Conservation (phyloP, 73 alveolate species). For the Tetrahymena malaccensis region DNA sequence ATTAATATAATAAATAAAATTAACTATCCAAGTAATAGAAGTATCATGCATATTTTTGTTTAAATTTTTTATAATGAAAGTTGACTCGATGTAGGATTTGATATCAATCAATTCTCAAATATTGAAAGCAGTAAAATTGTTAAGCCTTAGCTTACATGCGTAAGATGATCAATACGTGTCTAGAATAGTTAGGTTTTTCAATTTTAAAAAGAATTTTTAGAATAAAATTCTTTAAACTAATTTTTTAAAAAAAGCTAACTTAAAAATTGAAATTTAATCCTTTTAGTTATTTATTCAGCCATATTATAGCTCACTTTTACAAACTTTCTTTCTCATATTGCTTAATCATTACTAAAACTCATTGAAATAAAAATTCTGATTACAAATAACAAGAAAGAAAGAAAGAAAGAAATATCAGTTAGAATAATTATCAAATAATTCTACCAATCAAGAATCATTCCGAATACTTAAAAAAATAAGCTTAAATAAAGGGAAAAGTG, state of each 20-base stretch:
- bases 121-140: not conserved
- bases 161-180: not conserved
- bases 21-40: not conserved
- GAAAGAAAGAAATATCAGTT: not conserved
- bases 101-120: not conserved
- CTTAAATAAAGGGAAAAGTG: not conserved
- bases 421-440: not conserved
- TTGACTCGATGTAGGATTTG: not conserved
- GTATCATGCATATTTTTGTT: too few relatives aligned
- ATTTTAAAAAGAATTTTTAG: not conserved
- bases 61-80: not conserved
- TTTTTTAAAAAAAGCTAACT: too few relatives aligned
- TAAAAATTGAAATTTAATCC: too few relatives aligned
- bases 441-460: not conserved
- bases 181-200: not conserved
- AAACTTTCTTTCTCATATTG: too few relatives aligned
- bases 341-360: too few relatives aligned
- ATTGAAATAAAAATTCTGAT: not conserved
- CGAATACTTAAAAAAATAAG: not conserved
- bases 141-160: not conserved
- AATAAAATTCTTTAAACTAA: too few relatives aligned
- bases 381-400: too few relatives aligned
- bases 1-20: too few relatives aligned
- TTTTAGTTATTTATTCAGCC: too few relatives aligned
- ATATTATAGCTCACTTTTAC: too few relatives aligned